A percentile compares a stretch with the other conserved stretches of the same genome.
Conservation (phyloP, 345 rosid genomes). For the Eucalyptus marginata region DNA sequence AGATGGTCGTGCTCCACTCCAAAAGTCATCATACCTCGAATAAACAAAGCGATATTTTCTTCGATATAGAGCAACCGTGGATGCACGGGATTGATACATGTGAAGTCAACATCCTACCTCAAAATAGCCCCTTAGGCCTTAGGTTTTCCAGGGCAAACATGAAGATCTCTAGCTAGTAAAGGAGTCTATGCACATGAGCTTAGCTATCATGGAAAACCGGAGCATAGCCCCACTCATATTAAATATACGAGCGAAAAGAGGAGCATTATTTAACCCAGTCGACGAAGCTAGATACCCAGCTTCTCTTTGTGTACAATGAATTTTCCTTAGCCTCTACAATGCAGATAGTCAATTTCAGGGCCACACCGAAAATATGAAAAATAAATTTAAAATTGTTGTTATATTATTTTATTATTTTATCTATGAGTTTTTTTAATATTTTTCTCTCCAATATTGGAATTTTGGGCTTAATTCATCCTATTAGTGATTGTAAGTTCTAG, state of each 20-base stretch:
- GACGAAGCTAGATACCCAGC: not conserved
- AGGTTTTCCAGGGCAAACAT: not conserved
- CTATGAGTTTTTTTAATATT: not conserved
- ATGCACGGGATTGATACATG: not conserved
- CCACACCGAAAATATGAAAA: not conserved
- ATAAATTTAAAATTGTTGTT: too few species aligned
- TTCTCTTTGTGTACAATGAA: not conserved
- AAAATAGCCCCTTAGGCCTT: not conserved
- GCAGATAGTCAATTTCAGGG: not conserved
- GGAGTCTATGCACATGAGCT: not conserved
- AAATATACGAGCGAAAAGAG: not conserved
- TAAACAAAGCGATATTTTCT: not conserved
- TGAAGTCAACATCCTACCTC: not conserved
- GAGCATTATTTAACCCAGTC: not conserved
- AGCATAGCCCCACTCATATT: not conserved
- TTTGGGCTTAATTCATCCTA: not conserved
- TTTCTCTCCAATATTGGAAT: not conserved
- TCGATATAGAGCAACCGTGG: not conserved
- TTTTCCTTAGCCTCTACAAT: not conserved
- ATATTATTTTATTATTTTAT: too few species aligned
- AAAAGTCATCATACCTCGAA: not conserved
- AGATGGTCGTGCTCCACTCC: not conserved
- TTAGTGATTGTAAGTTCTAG: not conserved
- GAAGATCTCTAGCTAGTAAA: not conserved
- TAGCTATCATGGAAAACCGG: not conserved